phyloP scores from a whole-genome alignment of 306 rosid genomes.

The Castanospermum australe region DNA sequence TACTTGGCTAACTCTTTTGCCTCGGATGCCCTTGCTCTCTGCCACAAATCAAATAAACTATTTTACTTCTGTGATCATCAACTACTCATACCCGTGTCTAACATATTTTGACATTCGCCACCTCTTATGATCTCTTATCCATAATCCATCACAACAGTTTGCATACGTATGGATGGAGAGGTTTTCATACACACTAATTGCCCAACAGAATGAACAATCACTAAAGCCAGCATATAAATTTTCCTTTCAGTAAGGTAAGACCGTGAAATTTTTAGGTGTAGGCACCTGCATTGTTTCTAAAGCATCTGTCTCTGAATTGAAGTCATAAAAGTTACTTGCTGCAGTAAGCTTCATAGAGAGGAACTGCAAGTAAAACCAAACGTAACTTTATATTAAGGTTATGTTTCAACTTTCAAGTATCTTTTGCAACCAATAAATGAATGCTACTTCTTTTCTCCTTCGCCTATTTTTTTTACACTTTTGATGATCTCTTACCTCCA shows the following conservation, averaged over 20 bases:
- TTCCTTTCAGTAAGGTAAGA: background rate
- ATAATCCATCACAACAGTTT: background rate
- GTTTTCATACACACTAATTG: background rate
- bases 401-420: background rate
- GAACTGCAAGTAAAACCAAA: constrained; percentile 56
- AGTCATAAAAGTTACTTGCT: constrained; percentile 70
- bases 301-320: constrained; percentile 62
- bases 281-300: constrained; percentile 65
- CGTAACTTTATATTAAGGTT: background rate
- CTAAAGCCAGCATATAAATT: background rate
- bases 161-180: background rate
- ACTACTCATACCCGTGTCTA: background rate
- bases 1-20: constrained; percentile 51
- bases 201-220: background rate
- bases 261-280: background rate
- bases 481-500: constrained; percentile 58
- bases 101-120: background rate
- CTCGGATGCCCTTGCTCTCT: constrained; percentile 68
- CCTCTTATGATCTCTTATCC: background rate
- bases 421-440: background rate
- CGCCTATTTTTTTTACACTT: background rate
- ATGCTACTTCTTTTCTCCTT: background rate
- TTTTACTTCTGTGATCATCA: background rate
- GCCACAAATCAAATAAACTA: constrained; percentile 14
- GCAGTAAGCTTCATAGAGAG: constrained; percentile 83